A percentile compares a stretch with the other conserved stretches of the same genome.
phyloP scores from a whole-genome alignment of 768 basidiomycete genomes.

The Xerocomus potaroensis region DNA sequence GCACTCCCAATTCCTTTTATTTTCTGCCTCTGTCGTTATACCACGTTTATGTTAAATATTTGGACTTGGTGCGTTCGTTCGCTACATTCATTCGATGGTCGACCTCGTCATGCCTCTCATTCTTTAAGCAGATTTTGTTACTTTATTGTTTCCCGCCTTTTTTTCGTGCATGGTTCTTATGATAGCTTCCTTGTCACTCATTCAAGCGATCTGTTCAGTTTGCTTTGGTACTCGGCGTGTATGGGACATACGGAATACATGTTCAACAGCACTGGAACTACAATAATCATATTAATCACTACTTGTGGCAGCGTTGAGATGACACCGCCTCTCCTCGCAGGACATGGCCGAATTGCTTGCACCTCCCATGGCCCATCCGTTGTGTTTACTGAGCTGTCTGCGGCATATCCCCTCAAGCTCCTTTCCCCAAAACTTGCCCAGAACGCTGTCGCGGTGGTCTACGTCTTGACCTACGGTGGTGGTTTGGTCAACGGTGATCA shows the following conservation, averaged over 20 bases:
- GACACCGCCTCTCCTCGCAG: slow-evolving; percentile 25
- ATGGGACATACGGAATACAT: slow-evolving; percentile 33
- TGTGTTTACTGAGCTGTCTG: slow-evolving; percentile 69
- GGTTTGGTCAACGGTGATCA: slow-evolving; percentile 86
- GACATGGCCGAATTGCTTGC: slow-evolving; percentile 57
- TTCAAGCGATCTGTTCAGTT: slow-evolving; percentile 11
- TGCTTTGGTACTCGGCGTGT: slow-evolving; percentile 32
- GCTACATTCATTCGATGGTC: slow-evolving; percentile 20
- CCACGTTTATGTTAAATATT: slow-evolving; percentile 13
- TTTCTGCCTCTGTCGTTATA: slow-evolving; percentile 5
- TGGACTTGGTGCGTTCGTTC: slow-evolving; percentile 21
- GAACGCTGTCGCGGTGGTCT: slow-evolving; percentile 59
- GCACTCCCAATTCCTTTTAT: not conserved
- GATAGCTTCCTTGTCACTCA: slow-evolving; percentile 22
- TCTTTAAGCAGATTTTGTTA: slow-evolving; percentile 27
- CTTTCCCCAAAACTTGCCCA: slow-evolving; percentile 61
- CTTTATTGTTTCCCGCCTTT: slow-evolving; percentile 26
- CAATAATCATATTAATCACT: slow-evolving; percentile 19
- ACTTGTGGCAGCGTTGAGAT: not conserved
- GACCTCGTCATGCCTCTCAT: slow-evolving; percentile 21
- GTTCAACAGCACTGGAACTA: slow-evolving; percentile 26
- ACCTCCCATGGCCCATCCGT: slow-evolving; percentile 50
- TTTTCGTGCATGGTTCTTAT: slow-evolving; percentile 26
- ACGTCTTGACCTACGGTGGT: slow-evolving; percentile 85
- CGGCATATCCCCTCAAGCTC: slow-evolving; percentile 85